These are phyloP conservation scores for Ammopiptanthus mongolicus DNA, from an alignment of 306 rosid species.

Conservation along the genomic window DNA sequence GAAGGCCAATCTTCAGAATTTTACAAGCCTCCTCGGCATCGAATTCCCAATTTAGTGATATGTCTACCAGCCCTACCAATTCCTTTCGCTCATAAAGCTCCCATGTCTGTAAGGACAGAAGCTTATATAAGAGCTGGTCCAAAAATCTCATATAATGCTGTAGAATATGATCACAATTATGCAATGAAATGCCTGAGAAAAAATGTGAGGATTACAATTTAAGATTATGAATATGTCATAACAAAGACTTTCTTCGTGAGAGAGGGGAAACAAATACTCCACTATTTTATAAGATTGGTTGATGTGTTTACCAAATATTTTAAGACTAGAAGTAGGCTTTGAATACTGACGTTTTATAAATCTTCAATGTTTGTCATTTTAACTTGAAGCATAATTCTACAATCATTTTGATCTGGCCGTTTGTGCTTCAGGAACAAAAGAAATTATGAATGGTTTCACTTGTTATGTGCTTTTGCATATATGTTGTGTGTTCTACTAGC, in stretches of 20 bases:
- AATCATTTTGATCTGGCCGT: neutral
- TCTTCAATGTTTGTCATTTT: neutral
- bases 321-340: neutral
- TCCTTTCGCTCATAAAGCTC: conserved; percentile 51
- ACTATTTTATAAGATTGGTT: neutral
- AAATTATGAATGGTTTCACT: neutral
- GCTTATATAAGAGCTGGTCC: neutral
- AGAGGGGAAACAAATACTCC: neutral
- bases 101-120: conserved; percentile 60
- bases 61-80: conserved; percentile 55
- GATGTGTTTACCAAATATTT: neutral
- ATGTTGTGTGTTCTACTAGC: neutral
- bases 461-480: neutral
- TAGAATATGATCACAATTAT: conserved; percentile 20
- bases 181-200: neutral
- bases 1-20: conserved; percentile 68
- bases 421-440: neutral
- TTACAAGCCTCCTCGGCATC: conserved; percentile 73
- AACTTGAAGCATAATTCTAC: neutral
- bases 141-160: neutral
- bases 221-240: neutral
- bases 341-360: neutral
- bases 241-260: neutral
- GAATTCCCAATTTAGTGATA: conserved; percentile 53
- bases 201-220: neutral